These are phyloP conservation scores for Noccaea caerulescens DNA, from an alignment of 345 rosid species.

Conservation along the genomic window DNA sequence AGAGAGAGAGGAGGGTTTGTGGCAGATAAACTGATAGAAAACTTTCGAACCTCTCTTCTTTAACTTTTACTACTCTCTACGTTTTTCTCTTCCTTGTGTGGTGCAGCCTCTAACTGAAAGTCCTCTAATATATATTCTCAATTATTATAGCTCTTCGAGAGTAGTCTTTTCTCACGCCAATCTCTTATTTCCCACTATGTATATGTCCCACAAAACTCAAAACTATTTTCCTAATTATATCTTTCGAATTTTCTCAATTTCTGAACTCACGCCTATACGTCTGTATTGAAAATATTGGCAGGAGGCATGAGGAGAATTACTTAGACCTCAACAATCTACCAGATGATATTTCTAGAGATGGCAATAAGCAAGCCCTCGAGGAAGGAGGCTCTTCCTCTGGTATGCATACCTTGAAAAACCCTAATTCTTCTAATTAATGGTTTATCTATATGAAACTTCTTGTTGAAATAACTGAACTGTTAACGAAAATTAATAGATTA, in stretches of 20 bases:
- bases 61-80: slow-evolving; percentile 61
- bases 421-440: slow-evolving; percentile 11
- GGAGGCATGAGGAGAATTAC: slow-evolving; percentile 79
- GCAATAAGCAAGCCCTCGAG: slow-evolving; percentile 55
- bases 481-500: not conserved
- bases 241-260: slow-evolving; percentile 33
- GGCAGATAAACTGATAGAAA: slow-evolving; percentile 91
- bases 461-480: not conserved
- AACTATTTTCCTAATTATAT: slow-evolving; percentile 31
- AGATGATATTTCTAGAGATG: slow-evolving; percentile 70
- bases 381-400: slow-evolving; percentile 71
- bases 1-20: slow-evolving; percentile 52
- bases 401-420: slow-evolving; percentile 37
- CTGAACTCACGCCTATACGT: slow-evolving; percentile 12
- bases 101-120: slow-evolving; percentile 83
- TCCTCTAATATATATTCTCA: slow-evolving; percentile 55
- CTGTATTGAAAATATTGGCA: slow-evolving; percentile 40
- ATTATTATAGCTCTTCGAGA: slow-evolving; percentile 47
- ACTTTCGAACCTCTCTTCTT: slow-evolving; percentile 71
- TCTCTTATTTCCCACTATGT: slow-evolving; percentile 45
- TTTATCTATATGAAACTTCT: not conserved
- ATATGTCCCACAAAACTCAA: slow-evolving; percentile 30
- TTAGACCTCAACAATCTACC: slow-evolving; percentile 99
- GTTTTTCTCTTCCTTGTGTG: slow-evolving; percentile 40
- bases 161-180: slow-evolving; percentile 59